A percentile compares a stretch with the other conserved stretches of the same genome.
Evolutionary conservation across 345 rosid genomes (phyloP).

Genomic region (Pistacia vera): DNA sequence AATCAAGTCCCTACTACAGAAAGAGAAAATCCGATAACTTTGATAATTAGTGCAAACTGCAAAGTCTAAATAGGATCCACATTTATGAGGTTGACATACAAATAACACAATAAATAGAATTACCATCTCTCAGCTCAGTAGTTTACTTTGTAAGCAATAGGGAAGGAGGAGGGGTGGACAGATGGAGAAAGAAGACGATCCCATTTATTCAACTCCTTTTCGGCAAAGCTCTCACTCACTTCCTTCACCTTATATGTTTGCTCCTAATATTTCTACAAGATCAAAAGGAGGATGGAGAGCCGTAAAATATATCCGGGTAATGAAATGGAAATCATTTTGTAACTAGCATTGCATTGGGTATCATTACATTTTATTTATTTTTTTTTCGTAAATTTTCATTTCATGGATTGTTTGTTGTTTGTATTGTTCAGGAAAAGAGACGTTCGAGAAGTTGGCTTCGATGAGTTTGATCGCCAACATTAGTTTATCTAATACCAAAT

Average conservation of each 20-base stretch:
- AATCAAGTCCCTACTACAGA: too few relatives aligned
- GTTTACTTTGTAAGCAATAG: too few relatives aligned
- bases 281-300: conserved; percentile 46
- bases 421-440: conserved; percentile 47
- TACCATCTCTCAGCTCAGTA: too few relatives aligned
- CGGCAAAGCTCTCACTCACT: not conserved
- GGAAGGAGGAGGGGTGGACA: conserved; percentile 9
- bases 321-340: too few relatives aligned
- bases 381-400: not conserved
- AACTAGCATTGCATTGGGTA: too few relatives aligned
- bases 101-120: too few relatives aligned
- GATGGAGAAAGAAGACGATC: not conserved
- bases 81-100: too few relatives aligned
- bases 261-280: not conserved
- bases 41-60: too few relatives aligned
- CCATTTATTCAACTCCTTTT: not conserved
- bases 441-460: conserved; percentile 72
- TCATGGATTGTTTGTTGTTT: not conserved
- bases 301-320: conserved; percentile 43
- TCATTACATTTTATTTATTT: not conserved
- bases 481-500: conserved; percentile 49
- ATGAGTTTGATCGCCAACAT: conserved; percentile 60
- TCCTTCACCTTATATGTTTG: not conserved
- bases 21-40: too few relatives aligned
- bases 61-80: too few relatives aligned